Evolutionary conservation across 306 rosid species (phyloP).

Genomic region (Cucumis sativus): Cucumber_9930_V3 NC_026659.2:10766001-10766500

Average conservation of each 20-base stretch:
- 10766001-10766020: slow-evolving; percentile 94
- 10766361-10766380: not conserved
- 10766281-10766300: not conserved
- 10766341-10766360: not conserved
- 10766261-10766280: not conserved
- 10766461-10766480: too few relatives aligned
- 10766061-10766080: slow-evolving; percentile 58
- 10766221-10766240: not conserved
- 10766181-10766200: slow-evolving; percentile 8
- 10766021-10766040: slow-evolving; percentile 93
- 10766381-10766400: not conserved
- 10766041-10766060: slow-evolving; percentile 82
- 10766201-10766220: not conserved
- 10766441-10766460: too few relatives aligned
- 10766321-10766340: not conserved
- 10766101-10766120: slow-evolving; percentile 87
- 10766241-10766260: not conserved
- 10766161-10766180: slow-evolving; percentile 59
- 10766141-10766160: slow-evolving; percentile 98
- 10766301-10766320: not conserved
- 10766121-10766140: slow-evolving; percentile 86
- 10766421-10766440: not conserved
- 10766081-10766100: slow-evolving; percentile 79
- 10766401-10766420: not conserved
- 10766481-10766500: too few relatives aligned